Evolutionary conservation across 495 filamentous ascomycete genomes (phyloP), one percentile per base, ranked within the genome.

Genomic region (Thozetella sp.): DNA sequence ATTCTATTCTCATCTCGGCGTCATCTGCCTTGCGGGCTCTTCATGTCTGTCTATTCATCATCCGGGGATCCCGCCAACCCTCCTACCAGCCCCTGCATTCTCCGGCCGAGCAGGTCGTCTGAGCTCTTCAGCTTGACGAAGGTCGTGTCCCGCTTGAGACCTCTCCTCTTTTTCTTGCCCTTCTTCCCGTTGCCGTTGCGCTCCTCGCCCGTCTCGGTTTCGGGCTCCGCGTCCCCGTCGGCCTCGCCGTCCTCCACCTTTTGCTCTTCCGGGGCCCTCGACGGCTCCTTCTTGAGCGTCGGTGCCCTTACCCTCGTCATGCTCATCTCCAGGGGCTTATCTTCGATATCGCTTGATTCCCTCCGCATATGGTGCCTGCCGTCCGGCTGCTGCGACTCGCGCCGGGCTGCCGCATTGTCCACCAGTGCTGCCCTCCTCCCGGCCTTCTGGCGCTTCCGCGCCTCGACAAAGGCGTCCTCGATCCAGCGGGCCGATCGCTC

Each of bases 71-170:
- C 90, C 74, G 91, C 93, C 78, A 97, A 77, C 11, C 90, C 85
- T 3, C 89, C 86, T 6, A 91, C 87, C 24, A 98, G 71, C 4
- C 90, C 91, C 66, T 90, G 85, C 93, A 98, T 98, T 45, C 93
- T 77, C 55, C 93, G 78, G 6, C 88, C 87, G 15, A 98, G 71
- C 56, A 97, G 68, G 78, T 97, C 93, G 60, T 96, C 92, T 60
- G 89, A 87, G 67, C 91, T 96, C 25, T 86, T 86, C 26, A 97
- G 74, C 71, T 89, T 91, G 3, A 89, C 84, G 55, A 93, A 73
- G 63, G 88, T 90, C 54, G 78, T 80, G 12, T 81, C 80, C 58
- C 65, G 53, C 54, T 68, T 57, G 66, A 76, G 74, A 62, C 71
- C 63, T 62, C 68, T 69, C 59, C 70, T 65, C 52, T 66, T 67